phyloP scores from a whole-genome alignment of 1,284 basidiomycete genomes.

The Cryptococcus amylolentus region DNA sequence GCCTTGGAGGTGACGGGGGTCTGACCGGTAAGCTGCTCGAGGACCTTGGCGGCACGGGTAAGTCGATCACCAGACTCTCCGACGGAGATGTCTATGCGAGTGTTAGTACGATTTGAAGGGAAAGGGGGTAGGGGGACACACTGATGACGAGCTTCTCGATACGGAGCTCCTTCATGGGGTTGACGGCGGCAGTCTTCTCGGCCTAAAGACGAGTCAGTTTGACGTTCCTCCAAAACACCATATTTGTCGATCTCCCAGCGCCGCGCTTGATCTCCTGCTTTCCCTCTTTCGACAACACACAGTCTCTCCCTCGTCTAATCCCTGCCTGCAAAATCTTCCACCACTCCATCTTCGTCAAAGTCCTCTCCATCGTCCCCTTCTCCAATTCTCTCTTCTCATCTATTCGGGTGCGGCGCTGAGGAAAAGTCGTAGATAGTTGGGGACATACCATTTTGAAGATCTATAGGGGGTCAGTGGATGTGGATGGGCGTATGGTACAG shows the following conservation, averaged over 20 bases:
- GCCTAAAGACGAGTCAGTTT: conserved; percentile 56
- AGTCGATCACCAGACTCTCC: conserved; percentile 99
- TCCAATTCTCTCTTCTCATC: background rate
- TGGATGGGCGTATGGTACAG: background rate
- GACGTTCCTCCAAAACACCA: background rate
- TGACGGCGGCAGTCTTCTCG: conserved; percentile 84
- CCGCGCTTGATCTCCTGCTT: background rate
- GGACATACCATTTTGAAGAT: conserved; percentile 28
- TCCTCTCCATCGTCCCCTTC: background rate
- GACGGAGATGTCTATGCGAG: conserved; percentile 86
- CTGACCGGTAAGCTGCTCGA: conserved; percentile 99
- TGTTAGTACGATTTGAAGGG: background rate
- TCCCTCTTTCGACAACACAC: background rate
- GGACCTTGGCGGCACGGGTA: conserved; percentile 97
- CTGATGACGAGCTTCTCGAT: conserved; percentile 99
- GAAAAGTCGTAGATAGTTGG: background rate
- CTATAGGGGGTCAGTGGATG: conserved; percentile 8
- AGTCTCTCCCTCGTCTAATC: background rate
- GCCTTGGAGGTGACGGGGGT: conserved; percentile 99
- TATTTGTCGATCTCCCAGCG: background rate
- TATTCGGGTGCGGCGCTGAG: background rate
- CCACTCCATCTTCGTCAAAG: too few species aligned
- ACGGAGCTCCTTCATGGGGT: conserved; percentile 92
- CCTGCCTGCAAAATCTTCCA: background rate
- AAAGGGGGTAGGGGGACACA: conserved; percentile 54